Conservation (phyloP, 2,329 filamentous ascomycete species). For the Fusarium miscanthi region DNA sequence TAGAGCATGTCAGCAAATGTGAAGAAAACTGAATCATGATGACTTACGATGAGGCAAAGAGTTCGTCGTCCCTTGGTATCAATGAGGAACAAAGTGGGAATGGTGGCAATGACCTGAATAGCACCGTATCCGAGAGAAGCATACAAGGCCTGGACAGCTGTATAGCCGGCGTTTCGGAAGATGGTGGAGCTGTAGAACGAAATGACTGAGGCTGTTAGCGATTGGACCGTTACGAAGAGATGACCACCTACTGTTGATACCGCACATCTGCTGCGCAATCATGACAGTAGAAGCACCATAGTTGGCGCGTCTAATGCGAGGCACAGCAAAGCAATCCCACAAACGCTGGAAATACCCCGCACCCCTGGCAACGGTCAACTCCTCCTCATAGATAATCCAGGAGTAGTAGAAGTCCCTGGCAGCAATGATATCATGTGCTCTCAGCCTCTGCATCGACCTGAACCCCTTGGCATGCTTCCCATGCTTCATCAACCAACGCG, state of each 20-base stretch:
- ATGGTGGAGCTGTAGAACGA: slow-evolving; percentile 31
- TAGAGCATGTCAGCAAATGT: not conserved
- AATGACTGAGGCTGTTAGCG: slow-evolving; percentile 37
- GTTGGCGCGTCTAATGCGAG: slow-evolving; percentile 76
- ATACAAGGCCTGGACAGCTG: not conserved
- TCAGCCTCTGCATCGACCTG: slow-evolving; percentile 59
- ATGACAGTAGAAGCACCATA: slow-evolving; percentile 82
- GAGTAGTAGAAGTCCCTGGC: slow-evolving; percentile 67
- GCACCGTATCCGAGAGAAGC: slow-evolving; percentile 31
- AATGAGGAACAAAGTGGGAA: slow-evolving; percentile 21
- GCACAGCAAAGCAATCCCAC: slow-evolving; percentile 71
- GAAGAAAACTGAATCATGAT: rapidly evolving
- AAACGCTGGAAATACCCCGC: slow-evolving; percentile 48
- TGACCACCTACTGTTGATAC: slow-evolving; percentile 36
- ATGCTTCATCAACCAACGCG: slow-evolving; percentile 74
- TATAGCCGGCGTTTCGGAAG: slow-evolving; percentile 12
- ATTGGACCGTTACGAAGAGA: rapidly evolving
- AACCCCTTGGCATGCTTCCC: slow-evolving; percentile 68
- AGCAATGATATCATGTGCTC: slow-evolving; percentile 64
- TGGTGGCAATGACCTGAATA: slow-evolving; percentile 23
- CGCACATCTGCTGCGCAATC: slow-evolving; percentile 71
- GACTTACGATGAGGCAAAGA: slow-evolving; percentile 33
- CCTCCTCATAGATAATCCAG: slow-evolving; percentile 53
- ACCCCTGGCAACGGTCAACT: slow-evolving; percentile 45
- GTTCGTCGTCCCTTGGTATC: slow-evolving; percentile 32